These are phyloP conservation scores for Ormosia emarginata DNA, from an alignment of 306 rosid species.

Conservation along the genomic window DNA sequence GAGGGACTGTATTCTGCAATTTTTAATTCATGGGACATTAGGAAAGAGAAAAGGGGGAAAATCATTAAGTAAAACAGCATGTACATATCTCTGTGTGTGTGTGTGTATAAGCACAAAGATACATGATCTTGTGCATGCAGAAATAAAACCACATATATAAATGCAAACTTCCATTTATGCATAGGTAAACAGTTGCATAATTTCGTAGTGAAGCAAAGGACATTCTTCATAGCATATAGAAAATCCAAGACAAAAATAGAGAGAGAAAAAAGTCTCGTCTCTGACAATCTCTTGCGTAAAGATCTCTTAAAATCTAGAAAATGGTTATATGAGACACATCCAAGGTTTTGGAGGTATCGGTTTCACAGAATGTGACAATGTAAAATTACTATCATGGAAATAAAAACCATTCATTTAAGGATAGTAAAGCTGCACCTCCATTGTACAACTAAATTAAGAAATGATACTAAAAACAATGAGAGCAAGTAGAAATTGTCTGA, in stretches of 20 bases:
- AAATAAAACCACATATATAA: not conserved
- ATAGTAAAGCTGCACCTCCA: constrained; percentile 1
- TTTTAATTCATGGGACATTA: constrained; percentile 36
- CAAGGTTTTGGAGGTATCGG: constrained; percentile 13
- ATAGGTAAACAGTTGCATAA: constrained; percentile 9
- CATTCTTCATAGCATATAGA: constrained; percentile 5
- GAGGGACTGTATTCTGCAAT: constrained; percentile 69
- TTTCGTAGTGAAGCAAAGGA: not conserved
- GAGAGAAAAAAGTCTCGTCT: not conserved
- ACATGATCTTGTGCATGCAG: not conserved
- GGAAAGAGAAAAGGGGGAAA: constrained; percentile 15
- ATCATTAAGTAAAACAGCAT: constrained; percentile 9
- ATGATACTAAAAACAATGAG: constrained; percentile 14
- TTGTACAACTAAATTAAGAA: not conserved
- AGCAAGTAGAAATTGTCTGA: constrained; percentile 34
- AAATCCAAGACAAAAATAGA: not conserved
- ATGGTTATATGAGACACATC: not conserved
- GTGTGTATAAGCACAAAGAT: not conserved
- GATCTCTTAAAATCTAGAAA: constrained; percentile 9
- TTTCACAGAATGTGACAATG: constrained; percentile 8
- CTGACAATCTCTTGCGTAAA: not conserved
- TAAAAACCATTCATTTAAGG: not conserved
- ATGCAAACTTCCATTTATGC: constrained; percentile 2
- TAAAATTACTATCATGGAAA: constrained; percentile 12
- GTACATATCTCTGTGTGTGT: not conserved